phyloP scores from a whole-genome alignment of 371 early-diverging fungal genomes.

The Cokeromyces recurvatus region DNA sequence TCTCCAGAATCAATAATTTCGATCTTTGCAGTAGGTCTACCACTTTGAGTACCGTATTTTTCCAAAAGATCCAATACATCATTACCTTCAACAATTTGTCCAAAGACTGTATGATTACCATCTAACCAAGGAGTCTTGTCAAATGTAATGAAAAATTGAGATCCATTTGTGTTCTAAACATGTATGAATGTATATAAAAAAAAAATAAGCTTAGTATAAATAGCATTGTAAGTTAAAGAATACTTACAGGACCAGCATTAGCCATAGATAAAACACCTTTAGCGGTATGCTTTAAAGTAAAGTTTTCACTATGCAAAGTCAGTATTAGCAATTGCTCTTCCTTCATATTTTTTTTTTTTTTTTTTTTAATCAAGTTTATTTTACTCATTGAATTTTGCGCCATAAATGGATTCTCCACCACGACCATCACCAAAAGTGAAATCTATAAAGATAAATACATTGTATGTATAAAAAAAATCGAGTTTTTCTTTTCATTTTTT shows the following conservation, averaged over 20 bases:
- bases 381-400: slow-evolving; percentile 88
- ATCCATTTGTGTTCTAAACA: slow-evolving; percentile 89
- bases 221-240: no score
- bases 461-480: background rate
- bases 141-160: slow-evolving; percentile 95
- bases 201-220: background rate
- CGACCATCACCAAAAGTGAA: slow-evolving; percentile 92
- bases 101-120: slow-evolving; percentile 85
- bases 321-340: no score
- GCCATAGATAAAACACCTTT: slow-evolving; percentile 94
- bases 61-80: slow-evolving; percentile 84
- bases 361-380: no score
- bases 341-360: background rate
- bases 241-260: slow-evolving; percentile 79
- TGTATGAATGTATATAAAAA: no score
- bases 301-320: slow-evolving; percentile 85
- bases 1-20: slow-evolving; percentile 82
- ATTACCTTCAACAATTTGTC: slow-evolving; percentile 78
- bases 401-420: slow-evolving; percentile 95
- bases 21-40: slow-evolving; percentile 62
- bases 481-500: no score
- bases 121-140: slow-evolving; percentile 82
- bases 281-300: slow-evolving; percentile 81
- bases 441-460: slow-evolving; percentile 44
- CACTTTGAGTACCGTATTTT: slow-evolving; percentile 61